Conservation (phyloP, 176 grass and related monocot genomes). For the Guadua angustifolia region DNA sequence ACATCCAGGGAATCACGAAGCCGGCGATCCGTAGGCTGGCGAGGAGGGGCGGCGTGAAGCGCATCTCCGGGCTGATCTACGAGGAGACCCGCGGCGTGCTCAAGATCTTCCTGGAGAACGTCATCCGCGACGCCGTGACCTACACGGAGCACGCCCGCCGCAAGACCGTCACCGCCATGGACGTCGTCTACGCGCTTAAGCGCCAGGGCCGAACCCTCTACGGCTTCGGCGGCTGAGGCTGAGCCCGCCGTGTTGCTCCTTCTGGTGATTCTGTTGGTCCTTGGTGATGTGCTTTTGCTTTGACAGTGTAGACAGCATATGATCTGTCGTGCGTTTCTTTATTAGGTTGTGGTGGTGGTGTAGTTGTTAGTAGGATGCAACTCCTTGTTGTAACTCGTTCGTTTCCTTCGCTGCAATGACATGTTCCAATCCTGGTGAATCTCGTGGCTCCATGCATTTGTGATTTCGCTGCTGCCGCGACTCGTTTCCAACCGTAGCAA, state of each 20-base stretch:
- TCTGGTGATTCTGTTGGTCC: conserved; percentile 23
- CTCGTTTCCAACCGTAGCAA: neutral
- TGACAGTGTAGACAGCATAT: neutral
- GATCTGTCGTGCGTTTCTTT: neutral
- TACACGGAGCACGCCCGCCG: conserved; percentile 87
- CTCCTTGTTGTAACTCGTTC: neutral
- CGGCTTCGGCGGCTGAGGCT: conserved; percentile 33
- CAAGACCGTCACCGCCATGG: conserved; percentile 94
- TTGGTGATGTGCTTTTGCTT: neutral
- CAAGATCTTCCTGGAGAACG: conserved; percentile 95
- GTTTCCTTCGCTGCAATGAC: neutral
- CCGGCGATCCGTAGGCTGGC: conserved; percentile 82
- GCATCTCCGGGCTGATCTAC: conserved; percentile 80
- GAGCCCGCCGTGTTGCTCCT: neutral
- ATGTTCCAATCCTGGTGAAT: neutral
- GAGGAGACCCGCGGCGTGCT: conserved; percentile 88
- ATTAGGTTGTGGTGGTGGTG: neutral
- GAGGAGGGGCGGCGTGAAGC: conserved; percentile 81
- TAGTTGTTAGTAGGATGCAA: neutral
- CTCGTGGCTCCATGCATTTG: too few relatives aligned
- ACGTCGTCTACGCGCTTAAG: conserved; percentile 89
- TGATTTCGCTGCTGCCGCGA: neutral
- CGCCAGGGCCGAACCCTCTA: conserved; percentile 80
- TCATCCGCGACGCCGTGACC: conserved; percentile 89
- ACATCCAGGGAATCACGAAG: conserved; percentile 97